Evolutionary conservation across 2,329 filamentous ascomycete species (phyloP), one percentile per base, ranked within the genome.

Genomic region (Ophiostoma sp.): DNA sequence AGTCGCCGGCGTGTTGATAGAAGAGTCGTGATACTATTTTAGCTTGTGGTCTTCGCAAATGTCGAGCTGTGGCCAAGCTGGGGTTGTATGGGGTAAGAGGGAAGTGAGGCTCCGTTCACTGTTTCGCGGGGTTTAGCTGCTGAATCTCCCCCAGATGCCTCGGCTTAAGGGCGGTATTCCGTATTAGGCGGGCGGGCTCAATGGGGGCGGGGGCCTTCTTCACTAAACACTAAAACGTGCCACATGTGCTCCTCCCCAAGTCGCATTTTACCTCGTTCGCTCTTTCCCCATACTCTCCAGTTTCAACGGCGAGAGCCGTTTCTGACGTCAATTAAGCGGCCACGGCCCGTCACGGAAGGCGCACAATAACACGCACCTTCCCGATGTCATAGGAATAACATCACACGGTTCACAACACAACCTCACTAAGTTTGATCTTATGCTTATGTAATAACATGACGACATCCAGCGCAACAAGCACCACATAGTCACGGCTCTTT

Each of bases 131-230:
- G 60, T 63, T 44, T 63, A 63, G 58, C 47, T 41, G 67, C 47
- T 63, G 60, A 63, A 27, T 42, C 14, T 11, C 40, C 60, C 60
- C 60, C 68, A 67, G 65, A 67, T 69, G 65, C 68, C 68, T 69
- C 68, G 68, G 68, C 68, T 69, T 40, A 47, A 55, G 58, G 38
- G 64, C 58, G 64, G 67, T n/a, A n/a, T n/a, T n/a, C n/a, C n/a
- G n/a, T n/a, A n/a, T n/a, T n/a, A n/a, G 49, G 12, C 40, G n/a
- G 47, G n/a, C 47, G 7, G 11, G 16, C 47, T 3, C 27, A 27
- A 63, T 18, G 40, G 60, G 38, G 60, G 60, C 60, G 60, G 60
- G 60, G 58, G 38, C 55, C 9, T 27, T 12, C 27, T 36, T 5
- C 27, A 36, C 49, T 55, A 55, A 11, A n/a, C 9, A 18, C 49